Conservation (phyloP, 1,139 yeast species). For the Pneumocystis carinii region DNA sequence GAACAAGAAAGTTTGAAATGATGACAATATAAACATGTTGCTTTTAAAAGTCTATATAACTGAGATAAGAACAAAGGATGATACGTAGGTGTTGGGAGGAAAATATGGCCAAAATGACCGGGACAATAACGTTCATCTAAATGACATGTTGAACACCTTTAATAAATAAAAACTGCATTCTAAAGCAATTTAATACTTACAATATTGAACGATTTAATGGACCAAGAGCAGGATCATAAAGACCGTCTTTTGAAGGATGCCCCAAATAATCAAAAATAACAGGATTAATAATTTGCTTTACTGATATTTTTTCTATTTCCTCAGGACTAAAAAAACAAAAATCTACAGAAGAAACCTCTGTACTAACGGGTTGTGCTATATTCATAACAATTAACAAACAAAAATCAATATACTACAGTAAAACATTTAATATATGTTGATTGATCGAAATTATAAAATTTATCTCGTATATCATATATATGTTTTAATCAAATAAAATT, state of each 20-base stretch:
- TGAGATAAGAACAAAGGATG: constrained; percentile 90
- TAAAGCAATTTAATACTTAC: constrained; percentile 18
- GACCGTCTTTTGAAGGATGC: constrained; percentile 86
- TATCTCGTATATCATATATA: not conserved
- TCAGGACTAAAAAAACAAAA: constrained; percentile 71
- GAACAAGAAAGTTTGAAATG: constrained; percentile 52
- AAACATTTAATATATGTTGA: not conserved
- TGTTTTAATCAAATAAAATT: not conserved
- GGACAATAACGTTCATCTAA: constrained; percentile 90
- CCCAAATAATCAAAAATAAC: constrained; percentile 89
- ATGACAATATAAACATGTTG: constrained; percentile 83
- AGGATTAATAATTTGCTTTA: constrained; percentile 89
- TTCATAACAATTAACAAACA: not conserved
- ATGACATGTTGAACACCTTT: constrained; percentile 80
- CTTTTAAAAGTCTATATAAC: constrained; percentile 66
- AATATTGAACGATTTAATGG: constrained; percentile 66
- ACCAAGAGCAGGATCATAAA: constrained; percentile 86
- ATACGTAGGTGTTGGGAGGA: constrained; percentile 87
- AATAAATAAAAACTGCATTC: not conserved
- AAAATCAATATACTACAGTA: not conserved
- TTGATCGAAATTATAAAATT: too few species aligned
- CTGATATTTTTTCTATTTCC: constrained; percentile 75
- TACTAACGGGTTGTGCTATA: constrained; percentile 58
- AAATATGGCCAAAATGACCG: constrained; percentile 97
- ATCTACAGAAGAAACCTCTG: constrained; percentile 84